Conservation (phyloP, 1,139 yeast species). For the Hyphopichia fennica region DNA sequence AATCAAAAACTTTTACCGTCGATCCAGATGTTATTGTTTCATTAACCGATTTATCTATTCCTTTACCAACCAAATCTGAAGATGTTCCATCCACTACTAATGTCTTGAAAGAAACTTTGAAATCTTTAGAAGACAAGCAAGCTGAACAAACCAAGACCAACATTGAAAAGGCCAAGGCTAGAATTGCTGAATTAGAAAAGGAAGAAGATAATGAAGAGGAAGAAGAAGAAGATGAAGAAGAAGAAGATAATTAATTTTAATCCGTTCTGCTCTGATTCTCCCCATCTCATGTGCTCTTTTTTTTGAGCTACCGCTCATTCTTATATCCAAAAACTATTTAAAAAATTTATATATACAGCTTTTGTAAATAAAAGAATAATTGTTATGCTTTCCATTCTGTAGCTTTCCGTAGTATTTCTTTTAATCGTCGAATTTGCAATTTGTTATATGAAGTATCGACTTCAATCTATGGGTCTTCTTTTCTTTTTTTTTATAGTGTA, state of each 20-base stretch:
- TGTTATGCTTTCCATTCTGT: no score
- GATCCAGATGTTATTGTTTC: slow-evolving; percentile 81
- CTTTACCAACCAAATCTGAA: slow-evolving; percentile 77
- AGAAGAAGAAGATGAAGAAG: slow-evolving; percentile 19
- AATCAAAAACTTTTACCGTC: slow-evolving; percentile 57
- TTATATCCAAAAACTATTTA: no score
- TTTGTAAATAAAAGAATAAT: no score
- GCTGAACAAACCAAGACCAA: slow-evolving; percentile 79
- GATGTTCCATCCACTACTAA: slow-evolving; percentile 69
- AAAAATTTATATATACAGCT: no score
- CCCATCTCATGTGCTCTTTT: no score
- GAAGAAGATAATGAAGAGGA: slow-evolving; percentile 33
- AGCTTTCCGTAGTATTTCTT: no score
- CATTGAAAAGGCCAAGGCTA: slow-evolving; percentile 72
- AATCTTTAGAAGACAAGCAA: slow-evolving; percentile 70
- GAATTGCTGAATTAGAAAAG: slow-evolving; percentile 63
- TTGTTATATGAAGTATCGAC: no score
- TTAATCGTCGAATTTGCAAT: no score
- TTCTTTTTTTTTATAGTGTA: neutral
- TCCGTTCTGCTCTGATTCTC: no score
- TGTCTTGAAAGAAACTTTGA: slow-evolving; percentile 72
- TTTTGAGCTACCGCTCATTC: no score
- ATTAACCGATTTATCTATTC: slow-evolving; percentile 72
- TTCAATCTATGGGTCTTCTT: no score
- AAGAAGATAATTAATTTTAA: slow-evolving; percentile 5